Conservation (phyloP, 2,329 filamentous ascomycete genomes). For the Phaeosphaeriaceae sp. region DNA sequence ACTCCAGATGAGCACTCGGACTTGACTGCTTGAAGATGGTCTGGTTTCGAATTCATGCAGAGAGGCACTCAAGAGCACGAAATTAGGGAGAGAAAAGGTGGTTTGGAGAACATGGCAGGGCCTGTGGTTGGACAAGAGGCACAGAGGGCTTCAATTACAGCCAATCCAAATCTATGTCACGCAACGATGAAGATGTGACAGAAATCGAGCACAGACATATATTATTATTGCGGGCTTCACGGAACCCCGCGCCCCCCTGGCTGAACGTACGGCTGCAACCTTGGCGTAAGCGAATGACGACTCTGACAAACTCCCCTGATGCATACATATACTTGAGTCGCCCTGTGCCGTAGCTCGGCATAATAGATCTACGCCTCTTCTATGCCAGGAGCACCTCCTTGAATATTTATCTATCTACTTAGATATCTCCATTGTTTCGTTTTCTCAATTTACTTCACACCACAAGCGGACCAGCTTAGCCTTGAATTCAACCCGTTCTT, state of each 20-base stretch:
- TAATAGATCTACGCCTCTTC: conserved; percentile 24
- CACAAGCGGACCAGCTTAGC: conserved; percentile 6
- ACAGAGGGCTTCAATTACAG: conserved; percentile 8
- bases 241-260: conserved; percentile 26
- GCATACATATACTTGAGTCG: conserved; percentile 25
- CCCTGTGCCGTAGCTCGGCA: conserved; percentile 26
- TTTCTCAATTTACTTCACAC: conserved; percentile 11
- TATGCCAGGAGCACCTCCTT: conserved; percentile 21
- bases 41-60: conserved; percentile 25
- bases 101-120: conserved; percentile 7
- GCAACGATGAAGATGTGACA: conserved; percentile 12
- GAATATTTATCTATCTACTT: conserved; percentile 25
- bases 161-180: conserved; percentile 15
- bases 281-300: conserved; percentile 22
- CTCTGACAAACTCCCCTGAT: conserved; percentile 33
- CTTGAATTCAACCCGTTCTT: conserved; percentile 1
- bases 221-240: conserved; percentile 25
- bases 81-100: background rate
- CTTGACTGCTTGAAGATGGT: conserved; percentile 21
- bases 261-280: conserved; percentile 10
- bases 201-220: conserved; percentile 13
- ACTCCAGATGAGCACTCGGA: conserved; percentile 12
- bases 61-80: conserved; percentile 7
- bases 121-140: conserved; percentile 13
- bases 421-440: conserved; percentile 2